A percentile compares a stretch with the other conserved stretches of the same genome.
Conservation (phyloP, 306 rosid species). For the Sicyos edulis region DNA sequence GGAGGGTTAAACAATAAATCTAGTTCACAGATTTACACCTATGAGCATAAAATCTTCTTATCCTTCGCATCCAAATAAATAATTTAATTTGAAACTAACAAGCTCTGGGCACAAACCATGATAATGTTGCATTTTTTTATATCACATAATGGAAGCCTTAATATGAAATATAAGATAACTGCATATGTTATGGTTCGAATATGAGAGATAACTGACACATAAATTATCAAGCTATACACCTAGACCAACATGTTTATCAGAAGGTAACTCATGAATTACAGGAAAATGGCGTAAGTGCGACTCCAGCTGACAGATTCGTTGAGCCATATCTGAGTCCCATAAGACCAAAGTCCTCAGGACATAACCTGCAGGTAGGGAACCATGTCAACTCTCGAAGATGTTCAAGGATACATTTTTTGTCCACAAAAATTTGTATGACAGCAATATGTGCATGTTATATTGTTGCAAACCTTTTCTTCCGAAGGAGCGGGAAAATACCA, state of each 20-base stretch:
- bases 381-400: conserved; percentile 30
- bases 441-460: conserved; percentile 18
- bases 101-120: background rate
- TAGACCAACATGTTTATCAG: conserved; percentile 13
- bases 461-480: conserved; percentile 59
- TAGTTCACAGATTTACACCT: background rate
- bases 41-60: background rate
- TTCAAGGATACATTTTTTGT: conserved; percentile 2
- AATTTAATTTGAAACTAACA: background rate
- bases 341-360: conserved; percentile 60
- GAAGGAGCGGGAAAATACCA: conserved; percentile 67
- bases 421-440: background rate
- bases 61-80: background rate
- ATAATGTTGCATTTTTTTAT: background rate
- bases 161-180: background rate
- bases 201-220: conserved; percentile 11
- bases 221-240: conserved; percentile 2
- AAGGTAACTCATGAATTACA: conserved; percentile 31
- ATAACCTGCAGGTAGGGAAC: conserved; percentile 45
- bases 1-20: background rate
- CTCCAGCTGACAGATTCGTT: conserved; percentile 63
- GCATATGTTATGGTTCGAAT: conserved; percentile 4
- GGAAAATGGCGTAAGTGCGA: conserved; percentile 58
- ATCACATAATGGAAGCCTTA: background rate
- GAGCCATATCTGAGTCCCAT: conserved; percentile 94